Percentiles rank a stretch among this genome's conserved stretches.
phyloP scores from a whole-genome alignment of 768 basidiomycete genomes.

The Mycena filopes region DNA sequence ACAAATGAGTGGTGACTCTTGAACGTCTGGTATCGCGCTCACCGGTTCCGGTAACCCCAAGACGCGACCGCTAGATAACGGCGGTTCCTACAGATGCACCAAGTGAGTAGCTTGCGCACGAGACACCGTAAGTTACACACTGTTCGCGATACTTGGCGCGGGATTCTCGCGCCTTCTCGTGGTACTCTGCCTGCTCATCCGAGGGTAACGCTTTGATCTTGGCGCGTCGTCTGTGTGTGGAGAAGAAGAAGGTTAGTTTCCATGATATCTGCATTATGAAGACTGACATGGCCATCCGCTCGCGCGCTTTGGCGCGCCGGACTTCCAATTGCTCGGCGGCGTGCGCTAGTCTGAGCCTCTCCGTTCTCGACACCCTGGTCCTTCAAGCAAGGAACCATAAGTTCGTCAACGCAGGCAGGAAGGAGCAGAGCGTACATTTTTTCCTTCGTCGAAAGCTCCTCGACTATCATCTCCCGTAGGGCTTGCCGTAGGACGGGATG shows the following conservation, averaged over 20 bases:
- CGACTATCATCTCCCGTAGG: no score
- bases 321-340: no score
- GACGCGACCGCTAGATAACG: not conserved
- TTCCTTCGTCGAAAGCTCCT: no score
- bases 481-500: no score
- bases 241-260: not conserved
- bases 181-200: not conserved
- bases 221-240: not conserved
- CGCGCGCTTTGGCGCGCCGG: not conserved
- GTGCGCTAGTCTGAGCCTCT: no score
- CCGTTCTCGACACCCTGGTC: no score
- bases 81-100: not conserved
- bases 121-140: no score
- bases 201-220: not conserved
- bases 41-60: not conserved
- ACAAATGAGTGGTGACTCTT: not conserved
- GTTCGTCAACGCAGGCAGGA: no score
- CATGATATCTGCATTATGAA: not conserved
- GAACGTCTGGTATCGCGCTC: not conserved
- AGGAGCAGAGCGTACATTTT: no score
- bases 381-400: no score
- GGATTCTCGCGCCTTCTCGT: not conserved
- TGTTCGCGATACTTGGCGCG: not conserved
- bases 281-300: not conserved
- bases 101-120: no score